Evolutionary conservation across 371 early-diverging fungal species (phyloP).

Genomic region (Nematocida minor): DNA sequence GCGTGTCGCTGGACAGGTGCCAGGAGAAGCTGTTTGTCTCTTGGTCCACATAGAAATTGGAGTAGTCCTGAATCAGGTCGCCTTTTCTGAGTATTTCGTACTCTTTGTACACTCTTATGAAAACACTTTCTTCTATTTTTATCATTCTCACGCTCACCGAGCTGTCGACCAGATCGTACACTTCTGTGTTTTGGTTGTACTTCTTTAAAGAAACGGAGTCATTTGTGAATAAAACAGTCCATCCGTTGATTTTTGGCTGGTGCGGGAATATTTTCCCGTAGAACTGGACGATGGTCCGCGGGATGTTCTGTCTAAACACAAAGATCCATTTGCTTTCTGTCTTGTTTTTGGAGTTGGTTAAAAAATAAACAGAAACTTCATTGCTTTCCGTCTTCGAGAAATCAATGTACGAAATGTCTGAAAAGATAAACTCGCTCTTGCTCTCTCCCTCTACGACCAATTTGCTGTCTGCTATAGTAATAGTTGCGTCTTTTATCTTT

Average conservation of each 20-base stretch:
- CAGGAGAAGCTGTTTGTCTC: constrained; percentile 63
- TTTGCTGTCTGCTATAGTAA: background rate
- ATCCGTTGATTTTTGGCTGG: constrained; percentile 25
- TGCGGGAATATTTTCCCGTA: constrained; percentile 10
- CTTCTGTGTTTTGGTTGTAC: background rate
- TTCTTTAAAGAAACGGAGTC: background rate
- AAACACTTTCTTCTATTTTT: constrained; percentile 4
- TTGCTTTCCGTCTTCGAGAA: constrained; percentile 22
- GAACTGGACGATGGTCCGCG: constrained; percentile 13
- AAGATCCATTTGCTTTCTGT: constrained; percentile 25
- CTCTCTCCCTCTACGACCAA: background rate
- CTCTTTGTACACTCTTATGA: constrained; percentile 58
- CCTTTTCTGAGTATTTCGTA: constrained; percentile 58
- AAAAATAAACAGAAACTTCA: constrained; percentile 8
- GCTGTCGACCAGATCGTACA: constrained; percentile 6
- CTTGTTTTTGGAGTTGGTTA: too few relatives aligned
- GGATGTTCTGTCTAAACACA: constrained; percentile 31
- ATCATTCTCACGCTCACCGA: background rate
- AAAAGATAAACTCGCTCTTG: background rate
- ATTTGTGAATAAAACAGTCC: constrained; percentile 1
- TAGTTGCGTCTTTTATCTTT: constrained; percentile 3
- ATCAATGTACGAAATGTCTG: constrained; percentile 38
- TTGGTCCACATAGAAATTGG: constrained; percentile 65
- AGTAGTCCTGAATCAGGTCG: constrained; percentile 56
- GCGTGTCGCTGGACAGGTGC: constrained; percentile 54